A percentile compares a stretch with the other conserved stretches of the same genome.
Conservation (phyloP, 1,284 basidiomycete genomes). For the Limonomyces culmigenus region DNA sequence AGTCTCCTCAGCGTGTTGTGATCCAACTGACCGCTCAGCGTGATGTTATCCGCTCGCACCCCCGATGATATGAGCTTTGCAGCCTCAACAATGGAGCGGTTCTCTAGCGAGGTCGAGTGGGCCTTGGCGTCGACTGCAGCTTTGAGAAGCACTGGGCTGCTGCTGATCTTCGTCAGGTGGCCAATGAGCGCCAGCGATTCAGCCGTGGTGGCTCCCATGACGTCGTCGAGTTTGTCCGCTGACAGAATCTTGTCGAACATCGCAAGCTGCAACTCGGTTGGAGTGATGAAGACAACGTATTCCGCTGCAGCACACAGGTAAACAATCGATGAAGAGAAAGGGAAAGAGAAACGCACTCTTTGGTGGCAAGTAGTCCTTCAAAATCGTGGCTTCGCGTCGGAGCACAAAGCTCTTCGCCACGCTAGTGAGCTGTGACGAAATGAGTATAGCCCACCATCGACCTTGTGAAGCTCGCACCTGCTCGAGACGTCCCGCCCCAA, state of each 20-base stretch:
- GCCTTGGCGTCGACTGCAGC: constrained; percentile 43
- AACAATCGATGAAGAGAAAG: constrained; percentile 1
- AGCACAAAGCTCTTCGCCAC: constrained; percentile 82
- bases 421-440: constrained; percentile 41
- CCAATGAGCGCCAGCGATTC: constrained; percentile 76
- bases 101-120: no score
- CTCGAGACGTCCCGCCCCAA: constrained; percentile 69
- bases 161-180: constrained; percentile 80
- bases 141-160: constrained; percentile 77
- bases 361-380: constrained; percentile 78
- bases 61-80: no score
- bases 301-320: constrained; percentile 39
- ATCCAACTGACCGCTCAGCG: constrained; percentile 46
- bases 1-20: not conserved
- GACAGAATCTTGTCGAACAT: constrained; percentile 69
- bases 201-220: constrained; percentile 51
- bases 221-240: constrained; percentile 45
- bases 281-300: constrained; percentile 85
- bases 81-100: no score
- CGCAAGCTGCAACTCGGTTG: constrained; percentile 64
- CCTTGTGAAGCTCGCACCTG: constrained; percentile 27
- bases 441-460: no score
- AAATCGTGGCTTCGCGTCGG: constrained; percentile 68
- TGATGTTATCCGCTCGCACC: constrained; percentile 49
- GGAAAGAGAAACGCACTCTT: constrained; percentile 44